Evolutionary conservation across 2,329 filamentous ascomycete genomes (phyloP).

Genomic region (Diaporthe aspalathi): DNA sequence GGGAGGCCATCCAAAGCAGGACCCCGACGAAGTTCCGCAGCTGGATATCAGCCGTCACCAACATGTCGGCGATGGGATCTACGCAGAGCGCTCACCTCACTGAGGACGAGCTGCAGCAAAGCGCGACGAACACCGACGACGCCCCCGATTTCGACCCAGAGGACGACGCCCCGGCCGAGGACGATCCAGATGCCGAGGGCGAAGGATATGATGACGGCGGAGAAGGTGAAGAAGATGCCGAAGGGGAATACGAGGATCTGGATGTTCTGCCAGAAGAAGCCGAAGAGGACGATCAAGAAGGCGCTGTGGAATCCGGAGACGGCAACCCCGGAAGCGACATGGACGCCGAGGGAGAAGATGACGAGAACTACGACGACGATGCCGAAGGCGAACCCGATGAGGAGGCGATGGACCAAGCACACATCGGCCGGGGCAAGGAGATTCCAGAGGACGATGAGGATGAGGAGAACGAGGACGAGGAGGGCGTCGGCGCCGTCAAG

Average conservation of each 20-base stretch:
- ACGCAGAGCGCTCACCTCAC: slow-evolving; percentile 60
- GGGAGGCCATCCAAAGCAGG: slow-evolving; percentile 23
- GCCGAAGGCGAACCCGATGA: slow-evolving; percentile 47
- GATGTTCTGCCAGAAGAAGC: slow-evolving; percentile 52
- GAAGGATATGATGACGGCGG: slow-evolving; percentile 50
- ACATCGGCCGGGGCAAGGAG: slow-evolving; percentile 38
- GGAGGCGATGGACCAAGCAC: slow-evolving; percentile 32
- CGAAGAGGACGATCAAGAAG: slow-evolving; percentile 49
- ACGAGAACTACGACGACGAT: slow-evolving; percentile 47
- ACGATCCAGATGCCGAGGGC: slow-evolving; percentile 47
- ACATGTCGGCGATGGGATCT: slow-evolving; percentile 53
- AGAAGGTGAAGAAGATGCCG: slow-evolving; percentile 46
- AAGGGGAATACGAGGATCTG: slow-evolving; percentile 52
- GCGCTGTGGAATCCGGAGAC: slow-evolving; percentile 41
- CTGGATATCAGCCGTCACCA: slow-evolving; percentile 17
- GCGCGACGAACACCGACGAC: slow-evolving; percentile 63
- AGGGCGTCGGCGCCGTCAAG: slow-evolving; percentile 69
- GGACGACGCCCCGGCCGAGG: slow-evolving; percentile 50
- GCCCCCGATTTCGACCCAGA: slow-evolving; percentile 50
- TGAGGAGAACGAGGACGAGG: slow-evolving; percentile 56
- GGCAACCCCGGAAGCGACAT: slow-evolving; percentile 41
- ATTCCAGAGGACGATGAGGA: slow-evolving; percentile 41
- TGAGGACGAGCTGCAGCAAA: slow-evolving; percentile 69
- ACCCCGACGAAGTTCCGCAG: slow-evolving; percentile 25
- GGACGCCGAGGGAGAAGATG: slow-evolving; percentile 40